Evolutionary conservation across 2,329 filamentous ascomycete genomes (phyloP), one percentile per base, ranked within the genome.

Genomic region (Hysterium pulicare): DNA sequence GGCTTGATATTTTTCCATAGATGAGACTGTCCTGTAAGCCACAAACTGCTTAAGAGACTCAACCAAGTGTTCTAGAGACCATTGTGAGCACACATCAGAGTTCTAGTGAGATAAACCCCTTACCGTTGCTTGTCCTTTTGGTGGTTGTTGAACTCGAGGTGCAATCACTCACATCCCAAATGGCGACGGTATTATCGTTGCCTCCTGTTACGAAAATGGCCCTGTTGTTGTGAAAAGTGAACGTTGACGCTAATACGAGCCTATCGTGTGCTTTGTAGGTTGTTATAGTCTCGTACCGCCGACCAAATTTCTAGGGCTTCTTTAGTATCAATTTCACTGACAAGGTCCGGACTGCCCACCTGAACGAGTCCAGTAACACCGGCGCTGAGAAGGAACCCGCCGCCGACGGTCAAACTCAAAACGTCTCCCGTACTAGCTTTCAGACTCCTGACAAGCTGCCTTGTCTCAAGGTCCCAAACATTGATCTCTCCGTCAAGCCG

Each of bases 381-480:
- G 13, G 87, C 90, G 51, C 86, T 91, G 71, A 93, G 93, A 6
- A 96, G 74, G 48, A 86, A 84, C 0, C 90, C 89, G 69, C 87
- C 89, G 19, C 87, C 85, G 66, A 96, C 85, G 50, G 89, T 85
- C 33, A 97, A 74, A 0, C 89, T 85, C 74, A 94, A 89, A 37
- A 97, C 81, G 62, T 97, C 89, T 33, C 83, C 84, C 24, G 80
- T 81, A 54, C 90, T 86, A 1, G 85, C 82, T 59, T 86, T 90
- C 59, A 98, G 85, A 15, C 88, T 90, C 44, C 93, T 79, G 33
- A 98, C 77, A 37, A 93, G 83, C 67, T 98, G 93, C 41, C 86
- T 83, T 0, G 93, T 97, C 61, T 97, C 91, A 11, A 98, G 76
- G 62, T 98, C 94, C 91, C 94, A 98, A 9, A 98, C 81, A 62